Base-by-base conservation (phyloP, 2,329 filamentous ascomycete species). In the Talaromyces sp. region DNA sequence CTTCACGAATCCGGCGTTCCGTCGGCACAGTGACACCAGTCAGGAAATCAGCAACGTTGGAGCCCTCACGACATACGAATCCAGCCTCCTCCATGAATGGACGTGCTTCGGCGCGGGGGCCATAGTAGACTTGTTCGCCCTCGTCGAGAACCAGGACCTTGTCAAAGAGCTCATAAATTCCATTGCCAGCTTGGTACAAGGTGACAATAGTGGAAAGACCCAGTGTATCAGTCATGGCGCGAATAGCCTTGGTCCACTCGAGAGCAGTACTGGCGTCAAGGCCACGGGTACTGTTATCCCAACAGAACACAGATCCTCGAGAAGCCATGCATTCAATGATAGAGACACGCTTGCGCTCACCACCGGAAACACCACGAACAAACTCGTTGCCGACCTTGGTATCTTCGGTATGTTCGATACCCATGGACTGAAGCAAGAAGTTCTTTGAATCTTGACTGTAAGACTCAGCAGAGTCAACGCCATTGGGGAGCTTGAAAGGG, bases 381-480 rank as follows among this genome's bases (percentile, higher is more conserved):
- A 80, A 87, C 33, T 84, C 84, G 54, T 89, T 82, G 1, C 87
- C 87, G 4, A 89, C 84, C 62, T 85, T 87, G 4, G 87, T 90
- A 22, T 86, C 78, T 13, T 75, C 61, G 0, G 85, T 87, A 60
- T 88, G 85, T 4, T 70, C 71, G 20, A 87, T 85, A 0, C 78
- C 73, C 76, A 86, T 80, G 0, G 81, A 80, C 49, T 80, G 69
- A 1, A 87, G 75, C 5, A 61, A 43, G 20, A 61, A 61, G 11
- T 59, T 37, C 36, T 61, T 61, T 1, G 54, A 55, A 16, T 61
- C 54, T 2, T 52, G 22, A 8, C 48, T 48, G 42, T 57, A 55
- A 11, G 50, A 47, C 47, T 82, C 80, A 42, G 85, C 83, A 47
- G 82, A 78, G 43, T 88, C 83, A 2, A 88, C 77, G 2, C 88